These are phyloP conservation scores for Zoysia japonica DNA, from an alignment of 176 grass and related monocot genomes.

Conservation along the genomic window DNA sequence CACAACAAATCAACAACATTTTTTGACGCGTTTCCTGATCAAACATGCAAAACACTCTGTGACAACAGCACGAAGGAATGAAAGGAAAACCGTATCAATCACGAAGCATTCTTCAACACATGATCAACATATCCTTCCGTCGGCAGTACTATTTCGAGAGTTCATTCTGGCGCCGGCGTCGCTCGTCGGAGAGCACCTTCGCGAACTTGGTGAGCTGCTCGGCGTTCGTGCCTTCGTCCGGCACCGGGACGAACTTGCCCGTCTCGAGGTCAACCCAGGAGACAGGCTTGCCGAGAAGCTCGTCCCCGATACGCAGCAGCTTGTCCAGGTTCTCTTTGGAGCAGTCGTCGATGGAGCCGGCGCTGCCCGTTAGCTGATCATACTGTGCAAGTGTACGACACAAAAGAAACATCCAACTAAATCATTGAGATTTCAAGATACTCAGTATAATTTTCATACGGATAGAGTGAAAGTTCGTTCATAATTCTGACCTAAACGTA, in stretches of 20 bases:
- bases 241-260: slow-evolving; percentile 39
- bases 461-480: not conserved
- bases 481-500: not conserved
- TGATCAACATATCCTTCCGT: no score
- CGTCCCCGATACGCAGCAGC: slow-evolving; percentile 47
- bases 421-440: not conserved
- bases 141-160: no score
- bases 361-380: slow-evolving; percentile 45
- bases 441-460: not conserved
- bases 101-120: no score
- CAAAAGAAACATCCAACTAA: not conserved
- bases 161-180: slow-evolving; percentile 8
- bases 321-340: slow-evolving; percentile 56
- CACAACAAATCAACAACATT: no score
- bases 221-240: slow-evolving; percentile 46
- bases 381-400: slow-evolving; percentile 37
- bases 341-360: slow-evolving; percentile 55
- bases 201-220: slow-evolving; percentile 53
- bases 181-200: slow-evolving; percentile 54
- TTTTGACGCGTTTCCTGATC: no score
- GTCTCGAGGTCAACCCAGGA: slow-evolving; percentile 69
- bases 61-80: no score
- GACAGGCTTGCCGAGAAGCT: slow-evolving; percentile 58
- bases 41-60: no score
- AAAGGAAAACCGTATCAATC: no score